phyloP scores from a whole-genome alignment of 345 rosid species.

The Raphanus sativus region DNA sequence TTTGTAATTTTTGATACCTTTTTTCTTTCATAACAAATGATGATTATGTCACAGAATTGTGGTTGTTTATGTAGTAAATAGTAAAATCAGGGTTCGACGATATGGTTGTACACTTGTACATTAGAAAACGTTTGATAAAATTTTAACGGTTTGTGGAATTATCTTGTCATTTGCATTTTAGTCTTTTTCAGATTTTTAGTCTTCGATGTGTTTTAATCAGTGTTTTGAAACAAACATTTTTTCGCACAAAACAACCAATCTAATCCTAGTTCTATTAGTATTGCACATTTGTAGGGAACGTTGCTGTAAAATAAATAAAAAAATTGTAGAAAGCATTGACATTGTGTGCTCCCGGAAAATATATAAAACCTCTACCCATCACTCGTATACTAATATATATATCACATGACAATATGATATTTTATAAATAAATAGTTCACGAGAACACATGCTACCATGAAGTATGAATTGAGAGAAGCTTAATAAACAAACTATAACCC shows the following conservation, averaged over 20 bases:
- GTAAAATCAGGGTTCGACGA: neutral
- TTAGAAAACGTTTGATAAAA: neutral
- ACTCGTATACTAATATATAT: neutral
- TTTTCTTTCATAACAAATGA: neutral
- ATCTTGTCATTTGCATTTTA: no score
- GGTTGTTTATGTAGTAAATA: neutral
- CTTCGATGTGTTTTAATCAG: neutral
- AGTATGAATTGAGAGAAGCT: conserved; percentile 13
- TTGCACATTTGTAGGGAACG: neutral
- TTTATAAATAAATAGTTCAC: neutral
- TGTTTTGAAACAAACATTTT: neutral
- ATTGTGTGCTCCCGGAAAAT: neutral
- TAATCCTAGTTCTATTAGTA: neutral
- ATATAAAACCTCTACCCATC: neutral
- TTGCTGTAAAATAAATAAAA: neutral
- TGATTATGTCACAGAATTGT: neutral
- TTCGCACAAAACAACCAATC: neutral
- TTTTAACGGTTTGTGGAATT: neutral
- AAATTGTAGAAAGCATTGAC: neutral
- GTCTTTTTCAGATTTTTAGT: no score
- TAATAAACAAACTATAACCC: conserved; percentile 24
- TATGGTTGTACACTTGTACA: neutral
- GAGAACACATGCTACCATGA: conserved; percentile 20
- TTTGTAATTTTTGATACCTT: no score
- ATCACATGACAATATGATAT: neutral